These are phyloP conservation scores for Agaricus sinodeliciosus DNA, from an alignment of 768 basidiomycete genomes.

Conservation along the genomic window DNA sequence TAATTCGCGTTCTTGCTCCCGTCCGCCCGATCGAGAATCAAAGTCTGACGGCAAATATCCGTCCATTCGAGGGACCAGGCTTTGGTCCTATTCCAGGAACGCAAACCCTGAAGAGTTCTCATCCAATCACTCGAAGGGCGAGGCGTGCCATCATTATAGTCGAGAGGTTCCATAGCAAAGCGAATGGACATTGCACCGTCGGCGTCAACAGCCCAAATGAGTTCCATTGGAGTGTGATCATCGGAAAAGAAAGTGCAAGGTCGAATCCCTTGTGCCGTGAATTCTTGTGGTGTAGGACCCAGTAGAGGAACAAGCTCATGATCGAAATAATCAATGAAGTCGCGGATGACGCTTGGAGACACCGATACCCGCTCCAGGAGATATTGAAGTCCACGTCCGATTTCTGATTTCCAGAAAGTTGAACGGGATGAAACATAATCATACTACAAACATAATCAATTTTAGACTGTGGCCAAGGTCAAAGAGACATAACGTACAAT, in stretches of 20 bases:
- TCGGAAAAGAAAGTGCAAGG: conserved; percentile 14
- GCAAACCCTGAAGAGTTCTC: conserved; percentile 4
- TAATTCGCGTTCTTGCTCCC: conserved; percentile 1
- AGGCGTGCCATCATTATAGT: conserved; percentile 9
- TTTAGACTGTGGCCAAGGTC: background rate
- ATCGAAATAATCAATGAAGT: conserved; percentile 7
- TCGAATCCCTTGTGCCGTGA: background rate
- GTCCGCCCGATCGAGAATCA: conserved; percentile 7
- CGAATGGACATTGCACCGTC: conserved; percentile 13
- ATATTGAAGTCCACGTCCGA: conserved; percentile 6
- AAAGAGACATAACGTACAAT: background rate
- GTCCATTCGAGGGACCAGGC: conserved; percentile 14
- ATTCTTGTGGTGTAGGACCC: conserved; percentile 11
- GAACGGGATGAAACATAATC: background rate
- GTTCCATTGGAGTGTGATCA: conserved; percentile 15
- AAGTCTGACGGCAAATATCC: conserved; percentile 12
- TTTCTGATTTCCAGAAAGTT: conserved; percentile 7
- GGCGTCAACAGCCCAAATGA: conserved; percentile 13
- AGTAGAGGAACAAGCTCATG: conserved; percentile 11
- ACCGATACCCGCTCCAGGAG: conserved; percentile 8
- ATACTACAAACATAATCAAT: background rate
- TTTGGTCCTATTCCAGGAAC: conserved; percentile 7
- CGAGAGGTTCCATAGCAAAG: conserved; percentile 14
- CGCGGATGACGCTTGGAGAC: background rate
- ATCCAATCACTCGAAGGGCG: conserved; percentile 4